Conservation (phyloP, 1,139 yeast genomes). For the Sugiyamaella sp. region DNA sequence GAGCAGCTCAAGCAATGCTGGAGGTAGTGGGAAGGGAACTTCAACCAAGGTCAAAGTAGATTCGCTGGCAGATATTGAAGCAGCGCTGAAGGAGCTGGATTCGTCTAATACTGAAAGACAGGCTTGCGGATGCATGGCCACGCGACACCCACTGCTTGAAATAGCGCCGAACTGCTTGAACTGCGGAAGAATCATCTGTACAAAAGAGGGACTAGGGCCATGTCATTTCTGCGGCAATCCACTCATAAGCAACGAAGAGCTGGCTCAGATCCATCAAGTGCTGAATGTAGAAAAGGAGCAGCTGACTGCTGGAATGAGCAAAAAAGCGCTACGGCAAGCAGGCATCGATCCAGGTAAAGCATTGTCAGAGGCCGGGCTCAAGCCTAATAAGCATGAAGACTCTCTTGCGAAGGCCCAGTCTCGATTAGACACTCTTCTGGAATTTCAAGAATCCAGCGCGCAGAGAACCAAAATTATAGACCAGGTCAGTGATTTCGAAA, state of each 20-base stretch:
- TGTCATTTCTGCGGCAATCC: constrained; percentile 82
- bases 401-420: constrained; percentile 60
- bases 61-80: constrained; percentile 41
- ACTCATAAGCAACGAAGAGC: constrained; percentile 62
- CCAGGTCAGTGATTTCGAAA: constrained; percentile 86
- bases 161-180: constrained; percentile 91
- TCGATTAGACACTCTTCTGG: constrained; percentile 68
- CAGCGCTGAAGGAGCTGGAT: constrained; percentile 39
- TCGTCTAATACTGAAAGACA: constrained; percentile 36
- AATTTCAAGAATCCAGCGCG: constrained; percentile 83
- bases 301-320: constrained; percentile 38
- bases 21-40: constrained; percentile 12
- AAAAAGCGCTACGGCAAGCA: constrained; percentile 32
- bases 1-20: constrained; percentile 4
- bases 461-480: constrained; percentile 92
- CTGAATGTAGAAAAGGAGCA: constrained; percentile 39
- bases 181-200: constrained; percentile 93
- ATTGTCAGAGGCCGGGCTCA: constrained; percentile 53
- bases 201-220: constrained; percentile 83
- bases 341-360: constrained; percentile 47
- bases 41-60: constrained; percentile 37
- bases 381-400: constrained; percentile 20
- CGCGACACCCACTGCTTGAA: constrained; percentile 84
- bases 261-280: constrained; percentile 53
- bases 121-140: constrained; percentile 67